Conservation (phyloP, 2,329 filamentous ascomycete genomes). For the Beauveria sp. region DNA sequence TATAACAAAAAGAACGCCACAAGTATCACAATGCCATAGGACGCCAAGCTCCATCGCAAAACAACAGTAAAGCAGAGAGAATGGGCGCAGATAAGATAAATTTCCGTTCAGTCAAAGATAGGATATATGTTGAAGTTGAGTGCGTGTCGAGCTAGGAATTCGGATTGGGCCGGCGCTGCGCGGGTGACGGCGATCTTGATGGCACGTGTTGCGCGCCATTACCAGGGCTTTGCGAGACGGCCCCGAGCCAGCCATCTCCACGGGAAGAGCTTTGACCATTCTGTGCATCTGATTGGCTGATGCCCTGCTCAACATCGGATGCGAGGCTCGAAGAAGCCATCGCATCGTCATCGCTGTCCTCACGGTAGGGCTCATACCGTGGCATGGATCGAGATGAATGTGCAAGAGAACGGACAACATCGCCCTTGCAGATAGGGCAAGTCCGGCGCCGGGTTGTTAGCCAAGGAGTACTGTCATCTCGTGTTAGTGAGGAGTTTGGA, state of each 20-base stretch:
- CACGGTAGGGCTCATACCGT: constrained; percentile 47
- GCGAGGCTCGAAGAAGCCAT: constrained; percentile 26
- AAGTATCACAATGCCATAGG: background rate
- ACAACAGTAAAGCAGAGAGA: background rate
- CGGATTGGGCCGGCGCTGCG: background rate
- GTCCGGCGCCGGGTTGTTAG: constrained; percentile 88
- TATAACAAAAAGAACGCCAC: background rate
- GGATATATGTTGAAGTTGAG: background rate
- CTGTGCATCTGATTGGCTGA: constrained; percentile 16
- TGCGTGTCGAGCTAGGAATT: background rate
- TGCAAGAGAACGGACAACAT: constrained; percentile 71
- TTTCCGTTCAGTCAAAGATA: background rate
- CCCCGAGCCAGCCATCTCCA: constrained; percentile 4
- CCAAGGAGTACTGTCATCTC: constrained; percentile 72
- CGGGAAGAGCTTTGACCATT: constrained; percentile 11
- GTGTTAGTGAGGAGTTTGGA: background rate
- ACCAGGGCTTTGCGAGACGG: constrained; percentile 1
- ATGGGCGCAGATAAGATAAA: background rate
- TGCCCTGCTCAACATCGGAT: constrained; percentile 38
- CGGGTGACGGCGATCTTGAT: constrained; percentile 9
- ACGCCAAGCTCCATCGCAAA: constrained; percentile 9
- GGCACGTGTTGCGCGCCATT: constrained; percentile 1
- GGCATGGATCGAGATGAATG: constrained; percentile 43
- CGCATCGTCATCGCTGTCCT: constrained; percentile 41
- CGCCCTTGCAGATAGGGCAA: constrained; percentile 98